Conservation (phyloP, 768 basidiomycete genomes). For the Agaricus blazei region DNA sequence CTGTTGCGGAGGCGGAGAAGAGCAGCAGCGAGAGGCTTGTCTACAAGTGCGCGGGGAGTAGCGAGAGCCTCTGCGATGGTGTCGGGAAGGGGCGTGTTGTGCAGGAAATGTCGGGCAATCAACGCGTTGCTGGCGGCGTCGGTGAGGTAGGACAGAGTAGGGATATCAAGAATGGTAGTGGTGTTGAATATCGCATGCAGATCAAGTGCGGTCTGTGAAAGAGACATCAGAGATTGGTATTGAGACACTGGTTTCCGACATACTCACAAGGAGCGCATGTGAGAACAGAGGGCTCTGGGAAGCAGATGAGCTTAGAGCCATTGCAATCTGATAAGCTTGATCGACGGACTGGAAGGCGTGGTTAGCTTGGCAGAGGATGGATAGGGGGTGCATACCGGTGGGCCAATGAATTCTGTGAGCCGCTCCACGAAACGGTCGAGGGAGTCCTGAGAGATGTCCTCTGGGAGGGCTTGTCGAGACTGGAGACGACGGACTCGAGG, state of each 20-base stretch:
- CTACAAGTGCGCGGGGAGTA: conserved; percentile 28
- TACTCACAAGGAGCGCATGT: conserved; percentile 34
- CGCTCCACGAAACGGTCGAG: conserved; percentile 51
- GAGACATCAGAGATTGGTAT: not conserved
- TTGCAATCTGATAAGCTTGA: conserved; percentile 58
- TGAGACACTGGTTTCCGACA: not conserved
- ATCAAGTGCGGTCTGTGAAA: conserved; percentile 51
- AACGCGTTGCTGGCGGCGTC: conserved; percentile 64
- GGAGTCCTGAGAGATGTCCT: conserved; percentile 44
- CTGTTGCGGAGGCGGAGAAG: conserved; percentile 44
- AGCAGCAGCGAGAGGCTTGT: conserved; percentile 27
- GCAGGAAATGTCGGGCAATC: conserved; percentile 49
- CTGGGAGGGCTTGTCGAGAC: conserved; percentile 56
- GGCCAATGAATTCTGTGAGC: conserved; percentile 48
- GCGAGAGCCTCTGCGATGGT: conserved; percentile 32
- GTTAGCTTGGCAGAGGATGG: not conserved
- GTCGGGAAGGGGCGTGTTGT: conserved; percentile 34
- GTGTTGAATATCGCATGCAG: conserved; percentile 49
- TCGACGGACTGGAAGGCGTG: conserved; percentile 33
- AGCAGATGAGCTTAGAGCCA: conserved; percentile 57
- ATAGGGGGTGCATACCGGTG: conserved; percentile 40
- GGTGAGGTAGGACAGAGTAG: conserved; percentile 49
- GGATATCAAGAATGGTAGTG: conserved; percentile 41
- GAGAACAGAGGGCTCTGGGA: conserved; percentile 64
- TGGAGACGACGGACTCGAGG: conserved; percentile 50